Conservation (phyloP, 305 asterid species). For the Andrographis paniculata region DNA sequence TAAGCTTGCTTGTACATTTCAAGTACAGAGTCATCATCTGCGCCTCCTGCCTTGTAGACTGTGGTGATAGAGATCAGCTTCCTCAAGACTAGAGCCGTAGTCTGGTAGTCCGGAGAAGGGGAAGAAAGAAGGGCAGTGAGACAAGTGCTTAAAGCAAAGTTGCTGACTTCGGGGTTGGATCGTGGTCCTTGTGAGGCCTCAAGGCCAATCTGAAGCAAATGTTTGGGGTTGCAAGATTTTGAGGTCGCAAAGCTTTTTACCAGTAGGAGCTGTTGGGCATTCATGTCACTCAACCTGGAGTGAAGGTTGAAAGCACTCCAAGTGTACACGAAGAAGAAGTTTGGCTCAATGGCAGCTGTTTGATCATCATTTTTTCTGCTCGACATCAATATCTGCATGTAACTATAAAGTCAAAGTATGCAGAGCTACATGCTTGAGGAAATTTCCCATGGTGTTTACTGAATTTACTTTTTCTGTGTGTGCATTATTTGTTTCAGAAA, state of each 20-base stretch:
- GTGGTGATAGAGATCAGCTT: constrained; percentile 48
- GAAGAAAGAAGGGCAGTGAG: constrained; percentile 61
- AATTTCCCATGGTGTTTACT: no score
- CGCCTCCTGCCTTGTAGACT: constrained; percentile 33
- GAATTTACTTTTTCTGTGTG: background rate
- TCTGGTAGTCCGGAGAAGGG: constrained; percentile 65
- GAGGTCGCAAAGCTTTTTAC: constrained; percentile 54
- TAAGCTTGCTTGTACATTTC: constrained; percentile 68
- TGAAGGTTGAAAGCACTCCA: constrained; percentile 71
- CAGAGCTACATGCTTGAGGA: no score
- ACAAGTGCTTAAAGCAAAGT: constrained; percentile 54
- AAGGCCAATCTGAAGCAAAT: constrained; percentile 72
- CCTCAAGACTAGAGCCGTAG: constrained; percentile 55
- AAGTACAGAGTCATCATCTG: constrained; percentile 47
- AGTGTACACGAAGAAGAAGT: constrained; percentile 63
- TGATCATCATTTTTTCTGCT: constrained; percentile 34
- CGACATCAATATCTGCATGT: constrained; percentile 53
- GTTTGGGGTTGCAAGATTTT: constrained; percentile 51
- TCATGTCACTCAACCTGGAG: constrained; percentile 61
- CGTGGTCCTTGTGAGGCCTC: constrained; percentile 76
- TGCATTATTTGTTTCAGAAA: background rate
- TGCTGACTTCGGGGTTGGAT: constrained; percentile 64
- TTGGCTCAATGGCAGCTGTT: constrained; percentile 37
- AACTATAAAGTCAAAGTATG: no score
- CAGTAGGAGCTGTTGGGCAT: constrained; percentile 56